These are phyloP conservation scores for Chaetothyriales sp. DNA, from an alignment of 2,329 filamentous ascomycete genomes.

Conservation along the genomic window DNA sequence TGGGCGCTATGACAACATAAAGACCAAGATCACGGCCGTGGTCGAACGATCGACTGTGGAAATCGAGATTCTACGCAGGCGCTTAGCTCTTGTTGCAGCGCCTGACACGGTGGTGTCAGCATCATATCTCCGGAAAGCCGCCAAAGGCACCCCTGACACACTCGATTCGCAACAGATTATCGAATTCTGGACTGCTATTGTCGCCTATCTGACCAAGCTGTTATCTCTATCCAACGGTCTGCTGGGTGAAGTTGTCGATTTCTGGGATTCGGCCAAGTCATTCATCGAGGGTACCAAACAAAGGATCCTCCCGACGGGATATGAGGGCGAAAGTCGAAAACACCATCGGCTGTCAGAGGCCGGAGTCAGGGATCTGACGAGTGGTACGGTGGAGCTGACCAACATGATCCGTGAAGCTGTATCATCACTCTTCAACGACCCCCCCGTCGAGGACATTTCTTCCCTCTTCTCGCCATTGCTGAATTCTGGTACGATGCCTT, in stretches of 20 bases:
- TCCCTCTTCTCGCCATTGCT: constrained; percentile 69
- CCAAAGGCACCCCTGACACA: constrained; percentile 49
- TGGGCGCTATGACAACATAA: constrained; percentile 77
- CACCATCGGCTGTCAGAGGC: constrained; percentile 67
- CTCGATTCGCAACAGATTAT: constrained; percentile 70
- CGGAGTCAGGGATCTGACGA: constrained; percentile 56
- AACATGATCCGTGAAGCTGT: constrained; percentile 67
- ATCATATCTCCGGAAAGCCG: constrained; percentile 58
- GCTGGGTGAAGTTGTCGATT: constrained; percentile 77
- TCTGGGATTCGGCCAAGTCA: constrained; percentile 81
- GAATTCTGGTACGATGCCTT: constrained; percentile 24
- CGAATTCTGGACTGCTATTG: constrained; percentile 84
- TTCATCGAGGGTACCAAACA: constrained; percentile 83
- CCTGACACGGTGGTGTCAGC: constrained; percentile 56
- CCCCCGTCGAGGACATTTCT: constrained; percentile 82
- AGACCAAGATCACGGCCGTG: constrained; percentile 62
- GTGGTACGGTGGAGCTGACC: constrained; percentile 67
- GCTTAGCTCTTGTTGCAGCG: constrained; percentile 58
- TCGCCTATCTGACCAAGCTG: constrained; percentile 56
- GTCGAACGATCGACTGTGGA: constrained; percentile 82
- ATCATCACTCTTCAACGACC: constrained; percentile 67
- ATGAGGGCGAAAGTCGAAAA: constrained; percentile 62
- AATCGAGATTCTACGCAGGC: constrained; percentile 75
- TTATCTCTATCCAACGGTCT: constrained; percentile 62
- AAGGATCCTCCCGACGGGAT: constrained; percentile 59